Conservation (phyloP, 495 filamentous ascomycete genomes). For the Xylaria scruposa region DNA sequence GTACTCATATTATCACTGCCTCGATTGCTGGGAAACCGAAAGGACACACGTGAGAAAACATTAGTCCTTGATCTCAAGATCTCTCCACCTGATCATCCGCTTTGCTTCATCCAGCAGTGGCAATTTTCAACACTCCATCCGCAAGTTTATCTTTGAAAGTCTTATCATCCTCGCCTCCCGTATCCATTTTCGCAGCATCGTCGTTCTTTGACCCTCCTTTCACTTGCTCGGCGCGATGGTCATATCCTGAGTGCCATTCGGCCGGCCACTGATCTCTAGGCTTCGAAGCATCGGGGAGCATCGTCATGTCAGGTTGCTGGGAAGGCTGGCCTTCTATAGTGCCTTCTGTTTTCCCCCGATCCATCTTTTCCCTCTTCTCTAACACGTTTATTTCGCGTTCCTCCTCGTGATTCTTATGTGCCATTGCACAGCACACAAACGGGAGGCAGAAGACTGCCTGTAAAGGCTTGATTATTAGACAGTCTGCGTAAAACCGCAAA, state of each 20-base stretch:
- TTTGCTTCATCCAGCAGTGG: background rate
- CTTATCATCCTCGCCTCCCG: background rate
- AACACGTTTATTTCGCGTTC: background rate
- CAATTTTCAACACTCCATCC: background rate
- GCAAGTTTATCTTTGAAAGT: constrained; percentile 1
- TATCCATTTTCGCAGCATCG: background rate
- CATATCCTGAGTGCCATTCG: background rate
- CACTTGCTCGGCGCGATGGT: background rate
- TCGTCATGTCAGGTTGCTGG: background rate
- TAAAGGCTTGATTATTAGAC: background rate
- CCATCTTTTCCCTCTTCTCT: background rate
- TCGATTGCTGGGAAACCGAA: background rate
- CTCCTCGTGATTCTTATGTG: background rate
- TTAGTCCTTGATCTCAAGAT: background rate
- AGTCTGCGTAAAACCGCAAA: background rate
- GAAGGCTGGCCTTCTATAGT: background rate
- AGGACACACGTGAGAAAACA: background rate
- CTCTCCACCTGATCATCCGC: background rate
- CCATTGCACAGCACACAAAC: background rate
- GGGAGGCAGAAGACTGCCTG: background rate
- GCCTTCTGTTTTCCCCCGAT: background rate
- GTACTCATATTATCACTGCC: background rate
- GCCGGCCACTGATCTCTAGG: background rate
- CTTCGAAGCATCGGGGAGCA: background rate
- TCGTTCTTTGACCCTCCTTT: background rate